Base-by-base conservation (phyloP, 108 stramenopile species). In the Fistulifera solaris region DNA sequence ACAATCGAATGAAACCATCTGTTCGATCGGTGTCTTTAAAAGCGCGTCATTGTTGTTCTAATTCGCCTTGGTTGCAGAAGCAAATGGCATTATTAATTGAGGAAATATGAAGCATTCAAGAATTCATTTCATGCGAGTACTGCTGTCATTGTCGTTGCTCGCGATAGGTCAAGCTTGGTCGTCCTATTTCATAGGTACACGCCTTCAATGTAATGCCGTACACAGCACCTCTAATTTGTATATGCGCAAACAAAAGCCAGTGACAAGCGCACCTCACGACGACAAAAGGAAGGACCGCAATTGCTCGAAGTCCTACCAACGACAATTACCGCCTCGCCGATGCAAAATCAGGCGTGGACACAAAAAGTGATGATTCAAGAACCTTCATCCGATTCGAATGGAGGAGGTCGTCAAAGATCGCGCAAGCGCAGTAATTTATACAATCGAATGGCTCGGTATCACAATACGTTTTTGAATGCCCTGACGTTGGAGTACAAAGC, bases 241-340 rank as follows among this genome's bases (percentile, higher is more conserved):
- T 21, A 90, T 90, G 88, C 66, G 88, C 19, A 90, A 90, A 56
- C 88, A 90, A 69, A 90, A 86, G 67, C 82, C 88, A 31, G 77
- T 75, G 88, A 90, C 59, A 80, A 77, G 52, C 77, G 84, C 14
- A 90, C 89, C 0, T 53, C 80, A 19, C 63, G 84, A 49, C 35
- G 75, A 68, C 88, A 90, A 45, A 58, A 74, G 24, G 75, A 77
- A 31, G 44, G 61, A 43, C 18, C 58, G 11, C 67, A 74, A 39
- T 15, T 46, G 38, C 38, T 24, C 43, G 59, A 54, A 38, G 55
- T 58, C 13, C 39, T 62, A 23, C 51, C 57, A 18, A 27, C 50
- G 42, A 72, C 72, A 54, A 40, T 84, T 16, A 77, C 78, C 4
- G 57, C 58, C 18, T 72, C 80, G 7, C 81, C 82, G 26, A 81